A percentile compares a stretch with the other conserved stretches of the same genome.
These are phyloP conservation scores for Hypoxylon trugodes DNA, from an alignment of 495 filamentous ascomycete species.

Conservation along the genomic window DNA sequence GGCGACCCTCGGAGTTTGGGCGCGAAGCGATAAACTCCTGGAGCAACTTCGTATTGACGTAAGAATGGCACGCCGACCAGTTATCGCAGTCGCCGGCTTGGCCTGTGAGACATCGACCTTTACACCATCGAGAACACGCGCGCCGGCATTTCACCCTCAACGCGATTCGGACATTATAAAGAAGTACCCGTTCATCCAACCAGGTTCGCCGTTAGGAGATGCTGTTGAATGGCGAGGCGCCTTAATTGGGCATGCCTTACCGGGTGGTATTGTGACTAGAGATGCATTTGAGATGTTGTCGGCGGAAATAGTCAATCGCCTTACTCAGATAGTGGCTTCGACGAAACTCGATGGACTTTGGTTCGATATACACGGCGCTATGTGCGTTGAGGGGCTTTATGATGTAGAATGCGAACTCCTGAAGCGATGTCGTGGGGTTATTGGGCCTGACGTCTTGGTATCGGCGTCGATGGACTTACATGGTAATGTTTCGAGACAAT, in stretches of 20 bases:
- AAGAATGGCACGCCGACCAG: constrained; percentile 47
- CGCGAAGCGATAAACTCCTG: not conserved
- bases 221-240: constrained; percentile 60
- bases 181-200: constrained; percentile 57
- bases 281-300: constrained; percentile 59
- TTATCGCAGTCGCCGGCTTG: constrained; percentile 64
- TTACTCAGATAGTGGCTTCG: constrained; percentile 46
- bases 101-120: constrained; percentile 67
- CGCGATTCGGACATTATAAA: constrained; percentile 57
- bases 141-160: constrained; percentile 61
- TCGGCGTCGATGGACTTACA: constrained; percentile 67
- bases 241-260: constrained; percentile 64
- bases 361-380: constrained; percentile 68
- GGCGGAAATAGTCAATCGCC: constrained; percentile 56
- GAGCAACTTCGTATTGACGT: too few relatives aligned
- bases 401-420: constrained; percentile 63
- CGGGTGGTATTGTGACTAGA: constrained; percentile 60
- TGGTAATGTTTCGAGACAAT: constrained; percentile 62
- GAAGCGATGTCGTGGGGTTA: constrained; percentile 54
- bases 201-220: constrained; percentile 51
- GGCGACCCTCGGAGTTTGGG: too few relatives aligned
- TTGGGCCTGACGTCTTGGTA: constrained; percentile 59
- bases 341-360: constrained; percentile 59
- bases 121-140: constrained; percentile 60
- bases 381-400: constrained; percentile 63